phyloP scores from a whole-genome alignment of 2,329 filamentous ascomycete species.

The Aspergillus nomiae region DNA sequence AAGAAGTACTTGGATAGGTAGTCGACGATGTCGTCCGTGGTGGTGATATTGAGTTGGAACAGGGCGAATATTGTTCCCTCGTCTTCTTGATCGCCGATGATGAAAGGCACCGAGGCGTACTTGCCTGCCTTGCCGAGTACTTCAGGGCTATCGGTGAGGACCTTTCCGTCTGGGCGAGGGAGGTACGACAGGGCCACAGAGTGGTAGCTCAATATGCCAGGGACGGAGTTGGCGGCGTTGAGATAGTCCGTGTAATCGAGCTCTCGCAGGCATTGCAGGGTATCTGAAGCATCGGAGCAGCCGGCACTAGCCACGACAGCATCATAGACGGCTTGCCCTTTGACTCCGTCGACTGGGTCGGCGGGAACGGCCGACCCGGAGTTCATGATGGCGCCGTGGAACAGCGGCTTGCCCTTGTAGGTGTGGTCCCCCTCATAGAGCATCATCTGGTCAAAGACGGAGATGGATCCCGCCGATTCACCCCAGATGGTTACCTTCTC shows the following conservation, averaged over 20 bases:
- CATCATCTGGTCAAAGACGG: constrained; percentile 74
- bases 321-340: constrained; percentile 61
- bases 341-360: constrained; percentile 64
- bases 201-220: constrained; percentile 66
- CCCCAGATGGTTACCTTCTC: constrained; percentile 80
- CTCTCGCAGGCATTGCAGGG: constrained; percentile 51
- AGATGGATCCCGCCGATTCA: constrained; percentile 71
- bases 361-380: constrained; percentile 66
- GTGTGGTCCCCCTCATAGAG: constrained; percentile 71
- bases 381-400: constrained; percentile 78
- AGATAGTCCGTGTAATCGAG: constrained; percentile 54
- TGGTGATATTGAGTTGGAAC: constrained; percentile 69
- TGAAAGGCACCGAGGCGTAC: constrained; percentile 63
- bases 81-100: constrained; percentile 76
- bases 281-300: constrained; percentile 46
- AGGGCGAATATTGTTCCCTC: constrained; percentile 76
- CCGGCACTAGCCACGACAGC: constrained; percentile 50
- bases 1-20: constrained; percentile 68
- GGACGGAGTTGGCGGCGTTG: constrained; percentile 69
- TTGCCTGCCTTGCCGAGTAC: constrained; percentile 54
- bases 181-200: constrained; percentile 73
- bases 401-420: constrained; percentile 74
- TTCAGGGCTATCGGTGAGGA: constrained; percentile 66
- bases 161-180: constrained; percentile 69
- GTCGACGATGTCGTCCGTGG: constrained; percentile 57